Evolutionary conservation across 352 stramenopile genomes (phyloP).

Genomic region (Phytophthora sansomeana): DNA sequence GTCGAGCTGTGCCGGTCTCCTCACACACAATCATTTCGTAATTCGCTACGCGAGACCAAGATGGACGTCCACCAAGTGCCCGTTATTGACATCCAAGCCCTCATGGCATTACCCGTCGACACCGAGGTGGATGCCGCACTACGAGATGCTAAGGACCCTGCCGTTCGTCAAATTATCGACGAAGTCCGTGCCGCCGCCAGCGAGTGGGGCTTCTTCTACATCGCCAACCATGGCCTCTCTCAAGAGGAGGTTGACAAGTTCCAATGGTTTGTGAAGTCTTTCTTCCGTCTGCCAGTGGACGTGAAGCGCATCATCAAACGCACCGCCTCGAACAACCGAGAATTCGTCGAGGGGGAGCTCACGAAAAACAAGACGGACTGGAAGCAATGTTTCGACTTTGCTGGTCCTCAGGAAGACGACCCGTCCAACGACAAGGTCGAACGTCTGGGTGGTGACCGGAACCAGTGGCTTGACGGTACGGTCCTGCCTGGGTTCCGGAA

Average conservation of each 20-base stretch:
- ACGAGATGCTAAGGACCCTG: neutral
- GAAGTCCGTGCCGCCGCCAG: constrained; percentile 40
- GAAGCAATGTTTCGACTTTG: constrained; percentile 88
- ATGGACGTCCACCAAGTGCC: constrained; percentile 43
- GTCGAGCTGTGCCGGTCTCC: neutral
- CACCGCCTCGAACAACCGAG: constrained; percentile 82
- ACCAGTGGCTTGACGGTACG: constrained; percentile 72
- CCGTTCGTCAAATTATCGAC: constrained; percentile 47
- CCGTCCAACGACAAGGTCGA: constrained; percentile 53
- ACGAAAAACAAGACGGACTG: constrained; percentile 94
- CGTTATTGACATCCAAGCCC: constrained; percentile 53
- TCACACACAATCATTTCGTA: neutral
- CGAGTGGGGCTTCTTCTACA: constrained; percentile 95
- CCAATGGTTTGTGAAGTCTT: constrained; percentile 66
- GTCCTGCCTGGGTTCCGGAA: constrained; percentile 65
- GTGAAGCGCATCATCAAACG: constrained; percentile 68
- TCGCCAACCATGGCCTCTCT: constrained; percentile 83
- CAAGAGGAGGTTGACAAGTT: constrained; percentile 72
- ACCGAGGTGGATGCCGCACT: constrained; percentile 33
- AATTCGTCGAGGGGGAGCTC: constrained; percentile 94
- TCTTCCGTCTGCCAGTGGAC: constrained; percentile 84
- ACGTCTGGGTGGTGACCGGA: constrained; percentile 83
- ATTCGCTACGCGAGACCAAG: constrained; percentile 18
- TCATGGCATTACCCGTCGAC: constrained; percentile 47
- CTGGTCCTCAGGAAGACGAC: constrained; percentile 37